phyloP scores from a whole-genome alignment of 257 asterid species.

The Paulownia fortunei region DNA sequence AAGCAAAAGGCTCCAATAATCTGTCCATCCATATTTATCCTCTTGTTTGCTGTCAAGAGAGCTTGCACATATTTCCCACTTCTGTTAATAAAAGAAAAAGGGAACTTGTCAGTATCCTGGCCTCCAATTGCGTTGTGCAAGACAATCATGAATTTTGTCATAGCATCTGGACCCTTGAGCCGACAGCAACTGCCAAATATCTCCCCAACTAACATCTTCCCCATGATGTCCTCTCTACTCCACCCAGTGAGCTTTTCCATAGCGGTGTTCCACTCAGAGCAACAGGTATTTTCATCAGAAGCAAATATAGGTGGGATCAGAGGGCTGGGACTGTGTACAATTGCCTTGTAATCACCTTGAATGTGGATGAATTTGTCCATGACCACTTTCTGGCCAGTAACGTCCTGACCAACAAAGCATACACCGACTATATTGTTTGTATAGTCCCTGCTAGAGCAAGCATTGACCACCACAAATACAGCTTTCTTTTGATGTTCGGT shows the following conservation, averaged over 20 bases:
- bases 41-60: constrained; percentile 78
- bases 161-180: constrained; percentile 75
- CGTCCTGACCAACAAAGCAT: constrained; percentile 92
- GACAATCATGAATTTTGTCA: constrained; percentile 80
- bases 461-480: constrained; percentile 81
- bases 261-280: constrained; percentile 95
- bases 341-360: constrained; percentile 90
- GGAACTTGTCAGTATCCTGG: constrained; percentile 70
- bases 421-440: constrained; percentile 76
- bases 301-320: constrained; percentile 96
- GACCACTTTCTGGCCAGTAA: constrained; percentile 81
- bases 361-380: constrained; percentile 92
- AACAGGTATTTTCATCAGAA: constrained; percentile 80
- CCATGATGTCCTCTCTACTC: constrained; percentile 70
- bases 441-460: constrained; percentile 93
- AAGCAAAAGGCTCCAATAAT: constrained; percentile 89
- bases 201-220: constrained; percentile 87
- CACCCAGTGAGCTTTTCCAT: constrained; percentile 94
- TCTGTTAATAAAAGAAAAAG: constrained; percentile 68
- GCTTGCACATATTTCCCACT: constrained; percentile 76
- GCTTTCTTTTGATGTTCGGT: constrained; percentile 53
- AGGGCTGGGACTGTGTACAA: constrained; percentile 85
- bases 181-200: constrained; percentile 77
- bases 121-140: constrained; percentile 83
- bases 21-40: constrained; percentile 75